Percentiles rank a stretch among this genome's conserved stretches.
phyloP scores from a whole-genome alignment of 2,329 filamentous ascomycete species.

The Colletotrichum sp. region DNA sequence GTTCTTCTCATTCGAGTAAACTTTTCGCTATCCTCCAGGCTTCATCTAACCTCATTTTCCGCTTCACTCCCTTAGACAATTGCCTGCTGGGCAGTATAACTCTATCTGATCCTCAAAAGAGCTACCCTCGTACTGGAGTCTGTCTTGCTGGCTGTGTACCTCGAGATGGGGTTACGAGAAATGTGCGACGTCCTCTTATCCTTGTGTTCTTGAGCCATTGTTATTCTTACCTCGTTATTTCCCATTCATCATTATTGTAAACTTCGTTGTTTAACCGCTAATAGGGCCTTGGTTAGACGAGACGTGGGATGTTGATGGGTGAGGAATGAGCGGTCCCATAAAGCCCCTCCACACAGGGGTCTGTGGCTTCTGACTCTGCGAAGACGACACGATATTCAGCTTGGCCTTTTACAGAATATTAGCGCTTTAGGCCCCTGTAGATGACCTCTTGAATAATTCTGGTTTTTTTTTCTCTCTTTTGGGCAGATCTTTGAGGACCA shows the following conservation, averaged over 20 bases:
- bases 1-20: not conserved
- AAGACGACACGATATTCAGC: not conserved
- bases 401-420: not conserved
- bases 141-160: not conserved
- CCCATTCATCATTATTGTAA: not conserved
- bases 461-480: not conserved
- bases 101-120: not conserved
- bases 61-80: not conserved
- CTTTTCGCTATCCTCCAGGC: not conserved
- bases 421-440: not conserved
- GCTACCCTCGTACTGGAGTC: not conserved
- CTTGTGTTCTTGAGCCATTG: not conserved
- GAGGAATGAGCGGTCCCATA: not conserved
- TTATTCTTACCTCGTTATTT: not conserved
- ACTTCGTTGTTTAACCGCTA: not conserved
- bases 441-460: not conserved
- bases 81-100: not conserved
- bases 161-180: not conserved
- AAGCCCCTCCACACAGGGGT: not conserved
- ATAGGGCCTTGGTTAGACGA: not conserved
- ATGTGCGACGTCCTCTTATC: not conserved
- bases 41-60: not conserved
- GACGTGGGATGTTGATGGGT: not conserved
- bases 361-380: not conserved
- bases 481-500: not conserved